Evolutionary conservation across 2,329 filamentous ascomycete genomes (phyloP), one percentile per base, ranked within the genome.

Genomic region (Tolypocladium cylindrosporum): DNA sequence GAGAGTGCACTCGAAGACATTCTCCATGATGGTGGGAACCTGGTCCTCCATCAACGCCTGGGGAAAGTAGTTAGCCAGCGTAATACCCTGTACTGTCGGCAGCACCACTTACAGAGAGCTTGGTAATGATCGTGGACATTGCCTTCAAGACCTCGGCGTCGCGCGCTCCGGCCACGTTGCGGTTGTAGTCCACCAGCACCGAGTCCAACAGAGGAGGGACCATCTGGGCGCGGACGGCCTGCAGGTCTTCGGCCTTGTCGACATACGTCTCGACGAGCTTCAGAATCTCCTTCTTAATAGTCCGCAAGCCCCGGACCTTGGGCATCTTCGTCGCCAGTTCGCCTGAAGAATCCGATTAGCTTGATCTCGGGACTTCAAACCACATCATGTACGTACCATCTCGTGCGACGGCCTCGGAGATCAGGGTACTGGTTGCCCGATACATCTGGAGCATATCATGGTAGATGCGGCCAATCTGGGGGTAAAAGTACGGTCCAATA

Each of bases 401-500:
- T 61, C 85, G 83, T 61, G 87, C 87, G 45, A 99, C 91, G 61
- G 91, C 88, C 71, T 96, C 90, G 11, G 95, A 97, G 62, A 99
- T 99, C 64, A 99, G 84, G 68, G 90, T 86, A 71, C 93, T 97
- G n/a, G 93, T 94, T 45, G 93, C 94, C 55, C 91, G 89, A 74
- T 97, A 99, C 95, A 99, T 99, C 68, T 94, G 93, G 58, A 99
- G 79, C 93, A 99, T 97, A 71, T 99, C 94, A 65, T 95, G 86
- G 73, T 97, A 99, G 65, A 99, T 97, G 58, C 91, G 88, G 45
- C 93, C 94, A 66, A 99, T 96, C 71, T 99, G 94, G 14, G 94
- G 93, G 69, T 96, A 97, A 74, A 99, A 99, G 75, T 97, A 99
- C 56, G 90, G 86, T 40, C 95, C 94, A 59, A 99, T 94, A 0